A percentile compares a stretch with the other conserved stretches of the same genome.
Evolutionary conservation across 495 filamentous ascomycete species (phyloP).

Genomic region (Halenospora varia): DNA sequence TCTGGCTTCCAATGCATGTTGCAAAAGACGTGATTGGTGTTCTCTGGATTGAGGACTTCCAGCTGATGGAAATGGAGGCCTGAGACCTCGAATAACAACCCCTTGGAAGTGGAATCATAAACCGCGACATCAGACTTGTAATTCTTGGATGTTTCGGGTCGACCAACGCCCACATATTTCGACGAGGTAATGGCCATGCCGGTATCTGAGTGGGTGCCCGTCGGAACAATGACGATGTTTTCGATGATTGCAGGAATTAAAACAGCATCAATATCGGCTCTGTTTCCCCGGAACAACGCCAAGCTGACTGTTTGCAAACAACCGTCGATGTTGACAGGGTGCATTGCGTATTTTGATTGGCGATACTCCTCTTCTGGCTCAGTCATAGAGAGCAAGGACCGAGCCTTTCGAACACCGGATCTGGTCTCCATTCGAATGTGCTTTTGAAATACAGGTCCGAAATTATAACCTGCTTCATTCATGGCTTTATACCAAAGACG

Average conservation of each 20-base stretch:
- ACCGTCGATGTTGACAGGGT: slow-evolving; percentile 41
- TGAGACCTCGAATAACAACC: not conserved
- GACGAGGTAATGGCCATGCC: not conserved
- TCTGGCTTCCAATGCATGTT: slow-evolving; percentile 17
- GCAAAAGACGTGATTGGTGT: not conserved
- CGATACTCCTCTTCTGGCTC: slow-evolving; percentile 6
- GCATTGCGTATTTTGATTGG: slow-evolving; percentile 28
- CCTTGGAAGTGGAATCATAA: not conserved
- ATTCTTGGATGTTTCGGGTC: not conserved
- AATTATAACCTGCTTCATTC: slow-evolving; percentile 21
- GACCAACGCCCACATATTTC: not conserved
- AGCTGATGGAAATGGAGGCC: not conserved
- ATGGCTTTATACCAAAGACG: slow-evolving; percentile 23
- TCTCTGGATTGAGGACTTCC: not conserved
- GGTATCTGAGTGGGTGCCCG: not conserved
- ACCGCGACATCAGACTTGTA: not conserved
- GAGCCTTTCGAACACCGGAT: not conserved
- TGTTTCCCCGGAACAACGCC: not conserved
- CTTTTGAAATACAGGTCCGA: slow-evolving; percentile 22
- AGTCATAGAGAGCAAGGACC: slow-evolving; percentile 11
- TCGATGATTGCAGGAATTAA: slow-evolving; percentile 15
- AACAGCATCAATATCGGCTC: slow-evolving; percentile 3
- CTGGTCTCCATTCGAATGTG: not conserved
- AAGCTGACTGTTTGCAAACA: slow-evolving; percentile 15
- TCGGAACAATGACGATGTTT: slow-evolving; percentile 5